These are phyloP conservation scores for Anthoceros angustus DNA, from an alignment of 225 moss, liverwort and hornwort species.

Conservation along the genomic window DNA sequence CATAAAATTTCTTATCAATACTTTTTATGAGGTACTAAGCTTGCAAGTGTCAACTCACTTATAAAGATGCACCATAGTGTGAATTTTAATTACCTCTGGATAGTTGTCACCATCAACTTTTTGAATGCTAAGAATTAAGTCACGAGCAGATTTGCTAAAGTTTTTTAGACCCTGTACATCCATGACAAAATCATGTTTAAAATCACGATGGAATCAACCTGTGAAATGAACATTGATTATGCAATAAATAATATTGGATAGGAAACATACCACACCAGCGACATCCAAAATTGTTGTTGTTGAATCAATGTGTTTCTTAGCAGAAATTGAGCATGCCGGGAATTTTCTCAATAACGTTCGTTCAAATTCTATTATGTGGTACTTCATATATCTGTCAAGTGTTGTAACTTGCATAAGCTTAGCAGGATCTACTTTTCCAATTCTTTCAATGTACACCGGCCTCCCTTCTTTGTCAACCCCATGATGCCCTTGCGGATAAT, in stretches of 20 bases:
- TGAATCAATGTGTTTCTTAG: slow-evolving; percentile 32
- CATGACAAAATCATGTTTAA: neutral
- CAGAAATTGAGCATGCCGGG: slow-evolving; percentile 47
- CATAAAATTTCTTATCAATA: neutral
- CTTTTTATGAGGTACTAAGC: neutral
- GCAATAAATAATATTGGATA: neutral
- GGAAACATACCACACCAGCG: slow-evolving; percentile 40
- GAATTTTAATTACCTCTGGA: slow-evolving; percentile 29
- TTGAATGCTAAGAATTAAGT: slow-evolving; percentile 40
- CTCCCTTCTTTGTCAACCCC: slow-evolving; percentile 57
- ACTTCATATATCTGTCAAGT: slow-evolving; percentile 47
- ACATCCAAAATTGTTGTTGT: slow-evolving; percentile 62
- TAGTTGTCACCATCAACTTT: slow-evolving; percentile 51
- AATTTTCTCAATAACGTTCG: slow-evolving; percentile 35
- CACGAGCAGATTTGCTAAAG: slow-evolving; percentile 37
- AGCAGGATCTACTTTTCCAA: slow-evolving; percentile 42
- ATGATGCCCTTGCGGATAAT: slow-evolving; percentile 56
- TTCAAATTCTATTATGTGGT: slow-evolving; percentile 51
- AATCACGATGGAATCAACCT: neutral
- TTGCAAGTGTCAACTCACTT: neutral
- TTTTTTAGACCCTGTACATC: slow-evolving; percentile 38
- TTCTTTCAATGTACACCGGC: slow-evolving; percentile 51
- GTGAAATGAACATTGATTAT: slow-evolving; percentile 1
- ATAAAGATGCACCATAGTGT: neutral
- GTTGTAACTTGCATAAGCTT: slow-evolving; percentile 39